Percentiles rank a stretch among this genome's conserved stretches.
Conservation (phyloP, 208 protist genomes). For the Trichomonas vaginalis region DNA sequence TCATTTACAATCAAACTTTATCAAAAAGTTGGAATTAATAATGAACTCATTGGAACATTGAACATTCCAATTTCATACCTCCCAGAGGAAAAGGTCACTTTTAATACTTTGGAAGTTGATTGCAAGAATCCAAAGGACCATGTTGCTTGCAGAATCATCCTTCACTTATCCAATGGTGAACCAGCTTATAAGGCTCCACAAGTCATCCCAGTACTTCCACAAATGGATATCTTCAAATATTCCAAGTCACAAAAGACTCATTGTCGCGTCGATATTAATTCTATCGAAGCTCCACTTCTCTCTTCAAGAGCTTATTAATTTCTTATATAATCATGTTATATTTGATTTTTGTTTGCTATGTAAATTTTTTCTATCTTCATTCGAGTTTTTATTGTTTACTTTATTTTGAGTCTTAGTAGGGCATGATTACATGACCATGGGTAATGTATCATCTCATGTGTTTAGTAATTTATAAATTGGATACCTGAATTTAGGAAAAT, state of each 20-base stretch:
- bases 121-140: not conserved
- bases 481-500: too few relatives aligned
- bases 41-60: not conserved
- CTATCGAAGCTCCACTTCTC: not conserved
- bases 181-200: not conserved
- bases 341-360: too few relatives aligned
- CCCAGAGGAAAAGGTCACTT: not conserved
- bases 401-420: too few relatives aligned
- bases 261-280: not conserved
- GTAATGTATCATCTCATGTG: too few relatives aligned
- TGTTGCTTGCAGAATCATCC: not conserved
- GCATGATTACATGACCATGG: too few relatives aligned
- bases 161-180: not conserved
- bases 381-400: too few relatives aligned
- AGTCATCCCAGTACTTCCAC: not conserved
- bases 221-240: not conserved
- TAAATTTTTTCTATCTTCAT: too few relatives aligned
- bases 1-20: not conserved
- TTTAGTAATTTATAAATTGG: too few relatives aligned
- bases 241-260: not conserved
- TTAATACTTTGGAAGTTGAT: not conserved
- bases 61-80: too few relatives aligned
- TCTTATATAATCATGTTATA: too few relatives aligned
- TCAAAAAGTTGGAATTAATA: not conserved
- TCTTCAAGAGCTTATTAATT: not conserved